Evolutionary conservation across 2,329 filamentous ascomycete genomes (phyloP).

Genomic region (Fusarium albidum): DNA sequence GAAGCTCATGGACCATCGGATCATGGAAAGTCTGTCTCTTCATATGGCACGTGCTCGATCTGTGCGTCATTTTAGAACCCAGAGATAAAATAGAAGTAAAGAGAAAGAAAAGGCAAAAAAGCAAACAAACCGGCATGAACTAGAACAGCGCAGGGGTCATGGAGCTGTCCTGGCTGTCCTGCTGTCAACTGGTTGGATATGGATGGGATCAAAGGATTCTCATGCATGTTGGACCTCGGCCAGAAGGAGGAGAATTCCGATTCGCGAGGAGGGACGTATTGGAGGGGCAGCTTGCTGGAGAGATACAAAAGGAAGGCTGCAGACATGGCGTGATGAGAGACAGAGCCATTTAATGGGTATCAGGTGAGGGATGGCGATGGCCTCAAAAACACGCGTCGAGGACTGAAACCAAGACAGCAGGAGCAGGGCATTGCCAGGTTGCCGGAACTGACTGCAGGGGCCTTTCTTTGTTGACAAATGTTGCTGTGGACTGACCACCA

Average conservation of each 20-base stretch:
- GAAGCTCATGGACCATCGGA: neutral
- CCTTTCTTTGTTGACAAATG: neutral
- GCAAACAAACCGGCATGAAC: constrained; percentile 7
- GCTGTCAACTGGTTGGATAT: constrained; percentile 1
- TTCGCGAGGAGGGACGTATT: constrained; percentile 24
- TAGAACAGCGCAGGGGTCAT: neutral
- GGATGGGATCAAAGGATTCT: constrained; percentile 6
- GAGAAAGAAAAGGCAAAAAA: neutral
- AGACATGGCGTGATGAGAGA: neutral
- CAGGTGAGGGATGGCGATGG: no score
- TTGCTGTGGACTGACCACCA: no score
- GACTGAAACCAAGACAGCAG: constrained; percentile 18
- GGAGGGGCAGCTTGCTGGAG: no score
- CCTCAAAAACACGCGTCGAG: neutral
- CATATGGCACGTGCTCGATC: constrained; percentile 14
- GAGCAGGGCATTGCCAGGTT: constrained; percentile 9
- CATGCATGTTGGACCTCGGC: neutral
- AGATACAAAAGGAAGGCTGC: no score
- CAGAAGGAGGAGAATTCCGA: constrained; percentile 11
- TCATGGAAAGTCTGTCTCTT: neutral
- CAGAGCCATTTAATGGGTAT: no score
- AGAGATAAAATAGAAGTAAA: constrained; percentile 1
- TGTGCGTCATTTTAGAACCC: constrained; percentile 16
- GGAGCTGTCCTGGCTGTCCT: constrained; percentile 2
- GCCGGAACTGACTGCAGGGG: constrained; percentile 10